Conservation (phyloP, 1,284 basidiomycete species). For the Grifola frondosa region DNA sequence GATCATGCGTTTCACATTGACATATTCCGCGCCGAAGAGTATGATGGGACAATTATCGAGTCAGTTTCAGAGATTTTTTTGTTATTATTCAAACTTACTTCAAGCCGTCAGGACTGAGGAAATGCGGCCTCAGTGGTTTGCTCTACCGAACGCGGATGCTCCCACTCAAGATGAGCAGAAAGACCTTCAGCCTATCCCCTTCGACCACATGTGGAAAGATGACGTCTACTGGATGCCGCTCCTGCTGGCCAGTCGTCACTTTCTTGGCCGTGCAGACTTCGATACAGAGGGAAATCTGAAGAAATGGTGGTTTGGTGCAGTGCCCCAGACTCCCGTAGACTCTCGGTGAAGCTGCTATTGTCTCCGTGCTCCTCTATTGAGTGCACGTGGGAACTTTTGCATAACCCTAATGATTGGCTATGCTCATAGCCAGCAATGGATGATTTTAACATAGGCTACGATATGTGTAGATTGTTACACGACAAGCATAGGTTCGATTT, state of each 20-base stretch:
- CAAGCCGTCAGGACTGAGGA: constrained; percentile 53
- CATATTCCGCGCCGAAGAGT: constrained; percentile 58
- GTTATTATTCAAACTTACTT: not conserved
- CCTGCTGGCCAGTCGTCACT: constrained; percentile 45
- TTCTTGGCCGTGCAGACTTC: constrained; percentile 62
- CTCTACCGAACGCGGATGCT: constrained; percentile 1
- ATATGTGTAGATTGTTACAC: no score
- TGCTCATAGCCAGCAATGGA: no score
- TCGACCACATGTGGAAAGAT: constrained; percentile 63
- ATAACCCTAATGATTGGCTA: no score
- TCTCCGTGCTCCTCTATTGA: not conserved
- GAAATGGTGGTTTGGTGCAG: constrained; percentile 57
- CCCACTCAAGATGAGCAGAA: constrained; percentile 5
- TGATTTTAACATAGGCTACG: no score
- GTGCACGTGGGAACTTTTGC: no score
- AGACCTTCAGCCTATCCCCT: constrained; percentile 43
- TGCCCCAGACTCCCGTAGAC: not conserved
- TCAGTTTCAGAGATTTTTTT: constrained; percentile 30
- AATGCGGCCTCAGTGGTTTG: constrained; percentile 70
- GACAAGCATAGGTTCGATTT: no score
- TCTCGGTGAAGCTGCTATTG: not conserved
- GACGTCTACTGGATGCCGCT: constrained; percentile 63
- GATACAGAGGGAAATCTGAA: constrained; percentile 31
- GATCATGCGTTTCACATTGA: constrained; percentile 67
- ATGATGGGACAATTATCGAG: constrained; percentile 58